Conservation (phyloP, 345 rosid genomes). For the Triadica sebifera region DNA sequence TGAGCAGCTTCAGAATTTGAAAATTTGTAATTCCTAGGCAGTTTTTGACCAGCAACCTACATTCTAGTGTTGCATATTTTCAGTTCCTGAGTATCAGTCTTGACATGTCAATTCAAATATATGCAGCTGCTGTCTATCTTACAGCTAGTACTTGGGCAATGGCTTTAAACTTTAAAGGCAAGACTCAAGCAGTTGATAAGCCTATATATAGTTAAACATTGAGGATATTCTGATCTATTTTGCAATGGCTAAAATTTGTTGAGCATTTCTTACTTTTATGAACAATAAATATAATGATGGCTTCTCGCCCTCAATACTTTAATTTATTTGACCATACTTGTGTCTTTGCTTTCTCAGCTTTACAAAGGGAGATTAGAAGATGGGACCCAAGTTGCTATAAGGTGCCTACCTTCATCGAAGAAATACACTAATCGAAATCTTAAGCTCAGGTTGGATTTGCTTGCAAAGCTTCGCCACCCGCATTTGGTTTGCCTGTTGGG, state of each 20-base stretch:
- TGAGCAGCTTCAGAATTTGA: no score
- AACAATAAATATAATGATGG: neutral
- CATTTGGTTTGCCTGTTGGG: slow-evolving; percentile 55
- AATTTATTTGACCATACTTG: neutral
- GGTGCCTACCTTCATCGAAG: slow-evolving; percentile 46
- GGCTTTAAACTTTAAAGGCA: no score
- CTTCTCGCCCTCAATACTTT: neutral
- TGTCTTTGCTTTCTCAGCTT: slow-evolving; percentile 29
- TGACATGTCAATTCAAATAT: neutral
- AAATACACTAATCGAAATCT: slow-evolving; percentile 45
- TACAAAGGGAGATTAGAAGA: slow-evolving; percentile 43
- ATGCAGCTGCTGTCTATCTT: neutral
- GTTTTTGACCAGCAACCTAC: no score
- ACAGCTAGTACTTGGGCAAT: no score
- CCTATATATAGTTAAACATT: neutral
- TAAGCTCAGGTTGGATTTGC: slow-evolving; percentile 47
- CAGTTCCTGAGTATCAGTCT: neutral
- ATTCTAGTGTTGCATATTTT: no score
- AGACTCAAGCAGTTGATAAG: no score
- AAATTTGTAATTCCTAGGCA: no score
- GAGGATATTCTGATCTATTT: neutral
- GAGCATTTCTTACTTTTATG: neutral
- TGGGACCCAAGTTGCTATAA: slow-evolving; percentile 46
- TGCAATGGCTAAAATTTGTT: neutral
- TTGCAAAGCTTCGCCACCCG: slow-evolving; percentile 51